phyloP scores from a whole-genome alignment of 2,329 filamentous ascomycete genomes.

The Fusarium cyanostomum region DNA sequence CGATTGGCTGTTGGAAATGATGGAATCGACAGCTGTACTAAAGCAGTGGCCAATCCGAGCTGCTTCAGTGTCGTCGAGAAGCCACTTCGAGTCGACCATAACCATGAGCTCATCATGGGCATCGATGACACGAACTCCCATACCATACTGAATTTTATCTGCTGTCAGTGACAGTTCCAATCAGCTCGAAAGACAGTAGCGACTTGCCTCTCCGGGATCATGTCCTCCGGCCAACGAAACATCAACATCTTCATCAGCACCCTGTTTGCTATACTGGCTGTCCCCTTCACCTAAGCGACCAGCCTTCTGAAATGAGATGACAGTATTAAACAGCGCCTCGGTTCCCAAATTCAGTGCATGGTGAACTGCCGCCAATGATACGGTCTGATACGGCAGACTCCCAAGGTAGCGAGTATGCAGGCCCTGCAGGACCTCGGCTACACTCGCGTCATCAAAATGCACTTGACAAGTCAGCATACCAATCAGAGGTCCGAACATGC shows the following conservation, averaged over 20 bases:
- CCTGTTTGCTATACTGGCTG: background rate
- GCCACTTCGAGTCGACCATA: background rate
- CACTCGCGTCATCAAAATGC: background rate
- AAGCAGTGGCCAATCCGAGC: constrained; percentile 1
- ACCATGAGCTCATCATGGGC: background rate
- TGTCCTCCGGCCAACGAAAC: background rate
- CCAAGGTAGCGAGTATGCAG: background rate
- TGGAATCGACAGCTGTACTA: background rate
- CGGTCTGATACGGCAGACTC: constrained; percentile 3
- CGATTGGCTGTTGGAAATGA: background rate
- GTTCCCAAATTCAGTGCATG: background rate
- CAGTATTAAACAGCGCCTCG: background rate
- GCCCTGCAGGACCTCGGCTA: background rate
- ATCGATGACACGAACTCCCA: background rate
- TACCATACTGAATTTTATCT: background rate
- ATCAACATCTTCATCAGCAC: background rate
- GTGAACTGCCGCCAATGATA: constrained; percentile 3
- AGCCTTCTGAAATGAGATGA: constrained; percentile 1
- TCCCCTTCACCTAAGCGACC: background rate
- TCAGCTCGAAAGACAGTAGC: background rate
- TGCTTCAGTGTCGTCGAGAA: background rate
- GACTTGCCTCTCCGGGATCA: constrained; percentile 1
- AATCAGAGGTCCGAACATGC: constrained; percentile 4
- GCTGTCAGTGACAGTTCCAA: background rate
- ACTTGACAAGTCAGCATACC: constrained; percentile 2